Conservation (phyloP, 2,329 filamentous ascomycete species). For the Paramyrothecium roridum region DNA sequence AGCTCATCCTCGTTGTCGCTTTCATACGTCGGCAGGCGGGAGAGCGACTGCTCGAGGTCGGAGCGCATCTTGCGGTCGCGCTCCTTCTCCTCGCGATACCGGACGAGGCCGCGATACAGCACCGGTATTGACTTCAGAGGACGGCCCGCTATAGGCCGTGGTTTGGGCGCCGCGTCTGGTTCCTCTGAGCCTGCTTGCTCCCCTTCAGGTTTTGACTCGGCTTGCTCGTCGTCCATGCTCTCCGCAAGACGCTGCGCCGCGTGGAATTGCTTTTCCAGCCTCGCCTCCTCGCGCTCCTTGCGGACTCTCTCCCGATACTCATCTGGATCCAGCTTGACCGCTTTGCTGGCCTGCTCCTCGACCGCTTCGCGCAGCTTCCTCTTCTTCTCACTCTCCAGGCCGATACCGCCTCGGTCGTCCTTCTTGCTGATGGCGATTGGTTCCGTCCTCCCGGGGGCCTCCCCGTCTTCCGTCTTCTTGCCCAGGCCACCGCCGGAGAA, state of each 20-base stretch:
- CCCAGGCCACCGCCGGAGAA: conserved; percentile 80
- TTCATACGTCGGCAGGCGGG: conserved; percentile 64
- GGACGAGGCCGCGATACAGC: conserved; percentile 74
- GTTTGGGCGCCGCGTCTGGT: not conserved
- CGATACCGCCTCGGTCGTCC: conserved; percentile 78
- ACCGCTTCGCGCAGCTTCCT: conserved; percentile 66
- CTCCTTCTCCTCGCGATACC: conserved; percentile 66
- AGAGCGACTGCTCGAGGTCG: conserved; percentile 63
- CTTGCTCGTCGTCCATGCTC: conserved; percentile 60
- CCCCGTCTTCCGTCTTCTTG: conserved; percentile 43
- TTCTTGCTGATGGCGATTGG: conserved; percentile 76
- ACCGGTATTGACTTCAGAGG: conserved; percentile 69
- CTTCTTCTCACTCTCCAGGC: conserved; percentile 80
- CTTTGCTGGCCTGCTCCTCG: conserved; percentile 49
- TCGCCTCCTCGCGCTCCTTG: conserved; percentile 65
- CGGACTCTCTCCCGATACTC: conserved; percentile 73
- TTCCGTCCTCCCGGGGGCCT: conserved; percentile 46
- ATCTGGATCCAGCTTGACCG: conserved; percentile 59
- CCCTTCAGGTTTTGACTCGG: conserved; percentile 10
- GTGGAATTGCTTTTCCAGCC: conserved; percentile 65
- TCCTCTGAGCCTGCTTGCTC: conserved; percentile 15
- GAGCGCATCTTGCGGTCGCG: conserved; percentile 62
- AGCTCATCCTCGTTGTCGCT: conserved; percentile 69
- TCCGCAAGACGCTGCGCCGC: conserved; percentile 84
- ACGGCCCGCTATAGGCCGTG: conserved; percentile 36